Evolutionary conservation across 371 early-diverging fungal genomes (phyloP).

Genomic region (Mucor piriformis): DNA sequence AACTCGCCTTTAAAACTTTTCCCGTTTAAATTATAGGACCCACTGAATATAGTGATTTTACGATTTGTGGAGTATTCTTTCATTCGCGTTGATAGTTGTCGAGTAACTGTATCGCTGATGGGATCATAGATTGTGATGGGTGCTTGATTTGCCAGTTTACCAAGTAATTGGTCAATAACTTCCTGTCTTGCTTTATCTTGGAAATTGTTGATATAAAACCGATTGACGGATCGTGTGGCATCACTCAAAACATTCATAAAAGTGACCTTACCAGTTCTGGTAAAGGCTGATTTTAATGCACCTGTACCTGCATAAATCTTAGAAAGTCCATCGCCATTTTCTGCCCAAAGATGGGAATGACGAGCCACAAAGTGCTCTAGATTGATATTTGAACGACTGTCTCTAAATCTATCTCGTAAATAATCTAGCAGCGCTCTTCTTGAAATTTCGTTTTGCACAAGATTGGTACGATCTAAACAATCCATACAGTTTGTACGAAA

Average conservation of each 20-base stretch:
- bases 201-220: constrained; percentile 93
- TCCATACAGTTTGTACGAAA: constrained; percentile 98
- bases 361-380: constrained; percentile 34
- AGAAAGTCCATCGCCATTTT: constrained; percentile 94
- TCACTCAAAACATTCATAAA: constrained; percentile 87
- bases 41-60: constrained; percentile 68
- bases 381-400: constrained; percentile 9
- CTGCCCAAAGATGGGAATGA: constrained; percentile 87
- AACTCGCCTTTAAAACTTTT: constrained; percentile 66
- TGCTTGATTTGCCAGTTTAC: constrained; percentile 60
- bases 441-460: constrained; percentile 70
- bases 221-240: constrained; percentile 88
- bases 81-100: constrained; percentile 52
- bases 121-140: constrained; percentile 65
- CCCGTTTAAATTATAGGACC: constrained; percentile 95
- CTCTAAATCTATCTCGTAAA: constrained; percentile 26
- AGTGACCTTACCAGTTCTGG: constrained; percentile 88
- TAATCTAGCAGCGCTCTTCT: constrained; percentile 39
- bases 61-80: constrained; percentile 59
- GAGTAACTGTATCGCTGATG: constrained; percentile 59
- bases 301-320: constrained; percentile 98
- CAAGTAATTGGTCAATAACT: constrained; percentile 85
- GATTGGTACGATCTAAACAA: constrained; percentile 90
- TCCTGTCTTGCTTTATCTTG: constrained; percentile 90
- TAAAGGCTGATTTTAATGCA: constrained; percentile 92